Conservation (phyloP, 1,284 basidiomycete species). For the Melanopsichium pennsylvanicum region DNA sequence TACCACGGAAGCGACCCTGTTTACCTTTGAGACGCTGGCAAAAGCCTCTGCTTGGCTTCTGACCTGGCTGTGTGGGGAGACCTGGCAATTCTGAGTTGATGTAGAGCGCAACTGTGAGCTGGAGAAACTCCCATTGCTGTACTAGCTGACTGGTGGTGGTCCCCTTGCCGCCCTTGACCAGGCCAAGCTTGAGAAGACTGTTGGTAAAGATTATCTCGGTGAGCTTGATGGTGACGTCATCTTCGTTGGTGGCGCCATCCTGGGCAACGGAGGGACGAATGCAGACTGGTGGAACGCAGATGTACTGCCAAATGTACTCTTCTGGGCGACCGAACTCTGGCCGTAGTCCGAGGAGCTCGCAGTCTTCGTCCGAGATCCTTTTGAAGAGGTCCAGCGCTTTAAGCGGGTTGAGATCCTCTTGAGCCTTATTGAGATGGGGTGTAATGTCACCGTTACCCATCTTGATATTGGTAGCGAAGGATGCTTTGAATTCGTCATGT, state of each 20-base stretch:
- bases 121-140: conserved; percentile 98
- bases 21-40: conserved; percentile 99
- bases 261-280: conserved; percentile 97
- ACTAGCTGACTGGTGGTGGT: conserved; percentile 63
- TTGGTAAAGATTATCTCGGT: conserved; percentile 97
- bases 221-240: conserved; percentile 96
- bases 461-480: conserved; percentile 82
- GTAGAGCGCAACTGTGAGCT: conserved; percentile 94
- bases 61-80: conserved; percentile 52
- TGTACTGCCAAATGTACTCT: conserved; percentile 98
- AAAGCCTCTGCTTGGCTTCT: conserved; percentile 73
- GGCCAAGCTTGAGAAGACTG: conserved; percentile 86
- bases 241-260: conserved; percentile 84
- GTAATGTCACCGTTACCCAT: conserved; percentile 83
- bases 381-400: conserved; percentile 93
- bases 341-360: conserved; percentile 89
- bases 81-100: conserved; percentile 98
- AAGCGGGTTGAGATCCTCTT: conserved; percentile 93
- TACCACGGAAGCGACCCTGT: conserved; percentile 97
- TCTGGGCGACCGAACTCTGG: conserved; percentile 91
- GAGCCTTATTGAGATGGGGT: conserved; percentile 85
- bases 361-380: conserved; percentile 91
- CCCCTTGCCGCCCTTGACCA: conserved; percentile 72
- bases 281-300: conserved; percentile 96
- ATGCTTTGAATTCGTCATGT: conserved; percentile 85